These are phyloP conservation scores for Cymodocea nodosa DNA, from an alignment of 116 monocot genomes.

Conservation along the genomic window DNA sequence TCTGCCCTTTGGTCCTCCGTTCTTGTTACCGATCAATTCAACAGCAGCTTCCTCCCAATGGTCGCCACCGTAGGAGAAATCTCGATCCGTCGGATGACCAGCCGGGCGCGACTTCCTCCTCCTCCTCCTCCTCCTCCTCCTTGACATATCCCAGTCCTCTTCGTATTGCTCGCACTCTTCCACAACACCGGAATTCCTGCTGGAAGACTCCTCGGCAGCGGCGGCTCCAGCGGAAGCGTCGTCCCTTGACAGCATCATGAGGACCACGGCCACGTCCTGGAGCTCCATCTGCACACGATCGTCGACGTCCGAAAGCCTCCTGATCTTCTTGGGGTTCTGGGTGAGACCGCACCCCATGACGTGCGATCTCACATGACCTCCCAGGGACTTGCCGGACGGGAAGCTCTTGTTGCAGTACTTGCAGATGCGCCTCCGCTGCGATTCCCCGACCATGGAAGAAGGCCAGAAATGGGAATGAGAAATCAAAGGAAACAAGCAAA, in stretches of 20 bases:
- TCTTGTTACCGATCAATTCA: not conserved
- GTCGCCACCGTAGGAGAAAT: not conserved
- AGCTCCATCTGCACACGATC: conserved; percentile 4
- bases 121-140: no score
- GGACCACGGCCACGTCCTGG: conserved; percentile 9
- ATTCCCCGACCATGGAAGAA: conserved; percentile 2
- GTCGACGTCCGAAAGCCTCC: conserved; percentile 13
- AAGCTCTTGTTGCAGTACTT: conserved; percentile 41
- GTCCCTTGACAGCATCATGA: conserved; percentile 14
- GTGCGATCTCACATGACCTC: conserved; percentile 68
- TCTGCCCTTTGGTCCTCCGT: not conserved
- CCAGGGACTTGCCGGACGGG: conserved; percentile 40
- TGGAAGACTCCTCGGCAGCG: conserved; percentile 7
- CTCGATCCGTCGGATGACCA: not conserved
- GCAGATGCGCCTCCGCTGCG: conserved; percentile 17
- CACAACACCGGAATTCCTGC: conserved; percentile 10
- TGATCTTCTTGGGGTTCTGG: conserved; percentile 45
- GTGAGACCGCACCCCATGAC: conserved; percentile 28
- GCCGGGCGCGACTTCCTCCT: not conserved
- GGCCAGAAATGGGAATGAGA: not conserved
- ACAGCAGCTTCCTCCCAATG: not conserved
- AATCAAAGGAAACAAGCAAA: not conserved
- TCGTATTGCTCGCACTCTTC: conserved; percentile 3
- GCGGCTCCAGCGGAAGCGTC: no score
- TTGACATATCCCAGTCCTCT: not conserved